Base-by-base conservation (phyloP, 2,329 filamentous ascomycete species). In the Chaetomium globosum region DNA sequence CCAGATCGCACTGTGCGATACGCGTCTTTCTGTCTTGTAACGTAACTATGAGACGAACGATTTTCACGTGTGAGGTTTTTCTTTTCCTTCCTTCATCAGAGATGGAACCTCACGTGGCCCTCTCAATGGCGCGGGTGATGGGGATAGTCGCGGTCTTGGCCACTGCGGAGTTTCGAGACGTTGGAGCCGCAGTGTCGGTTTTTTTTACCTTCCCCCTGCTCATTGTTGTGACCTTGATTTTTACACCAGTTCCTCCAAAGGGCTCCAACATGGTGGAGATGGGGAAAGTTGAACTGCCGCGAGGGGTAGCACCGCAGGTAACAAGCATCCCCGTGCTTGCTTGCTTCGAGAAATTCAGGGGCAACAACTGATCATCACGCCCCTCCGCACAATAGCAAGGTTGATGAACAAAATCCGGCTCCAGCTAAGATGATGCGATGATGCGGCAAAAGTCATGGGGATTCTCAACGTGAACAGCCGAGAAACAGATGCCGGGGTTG, bases 131-230 rank as follows among this genome's bases (percentile, higher is more conserved):
- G 51, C 51, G 51, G 51, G 23, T 61, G 59, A 61, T 28, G 49
- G 33, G 62, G 62, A 55, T 61, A 65, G 48, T 21, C 48, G 46
- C 63, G 63, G 63, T 28, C 53, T 65, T 65, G 53, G 63, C 63
- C 43, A 21, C 49, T 48, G 62, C 49, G 49, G 61, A 63, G 46
- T 51, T 52, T 57, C 16, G 16, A 23, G 60, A 48, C 26, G 48
- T 28, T 53, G 55, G 54, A 51, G 54, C 54, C 39, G 53, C 51
- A 56, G 30, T 19, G 30, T 63, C 52, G 30, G n/a, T 28, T 51
- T 26, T 19, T 26, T 8, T 60, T 1, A n/a, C 43, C 26, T 21
- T 43, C 16, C 55, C 52, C 30, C 52, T 59, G 16, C 30, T 57
- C 19, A 2, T 49, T 31, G 13, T 31, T 33, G 48, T 30, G 33